Base-by-base conservation (phyloP, 768 basidiomycete species). In the Tulasnella sp. region DNA sequence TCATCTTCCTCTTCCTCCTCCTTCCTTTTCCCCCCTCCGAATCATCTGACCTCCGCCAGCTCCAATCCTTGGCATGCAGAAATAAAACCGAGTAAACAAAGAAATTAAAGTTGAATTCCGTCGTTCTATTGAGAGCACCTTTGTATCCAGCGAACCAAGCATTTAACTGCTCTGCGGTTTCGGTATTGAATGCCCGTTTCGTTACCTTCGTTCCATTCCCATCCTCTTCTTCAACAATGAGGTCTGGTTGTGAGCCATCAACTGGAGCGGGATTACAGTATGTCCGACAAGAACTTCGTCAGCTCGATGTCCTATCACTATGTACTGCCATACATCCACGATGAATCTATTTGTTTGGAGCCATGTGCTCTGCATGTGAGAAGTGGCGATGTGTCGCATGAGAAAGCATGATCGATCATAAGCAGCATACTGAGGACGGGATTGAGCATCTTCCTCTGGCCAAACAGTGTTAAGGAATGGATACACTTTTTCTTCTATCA, bases 291-390 rank as follows among this genome's bases (percentile, higher is more conserved):
- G 19, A 16, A 43, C 31, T 5, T 43, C 42, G 19, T 16, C 16
- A 9, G 16, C 19, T 7, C 42, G 22, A 8, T 43, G 42, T 15
- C 42, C 42, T 27, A 43, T 43, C n/a, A n/a, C n/a, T n/a, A n/a
- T n/a, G 42, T 43, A 43, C 25, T 49, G 48, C 42, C 42, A 43
- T 3, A 29, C 42, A 43, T 43, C 42, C 16, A 43, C 42, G 31
- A 43, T 43, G 42, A 43, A 29, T 4, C 42, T 25, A 7, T 27
- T 29, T 27, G 27, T n/a, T 29, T 43, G 20, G 16, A 43, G 25
- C 16, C n/a, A 43, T 6, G 42, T 25, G 7, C 42, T 43, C 25
- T 22, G 15, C 7, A 16, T 10, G 7, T 27, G 27, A 2, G 27
- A 29, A 20, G n/a, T 43, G 15, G 16, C 20, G 19, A 43, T 25